Evolutionary conservation across 306 rosid genomes (phyloP).

Genomic region (Rubus parviflorus): DNA sequence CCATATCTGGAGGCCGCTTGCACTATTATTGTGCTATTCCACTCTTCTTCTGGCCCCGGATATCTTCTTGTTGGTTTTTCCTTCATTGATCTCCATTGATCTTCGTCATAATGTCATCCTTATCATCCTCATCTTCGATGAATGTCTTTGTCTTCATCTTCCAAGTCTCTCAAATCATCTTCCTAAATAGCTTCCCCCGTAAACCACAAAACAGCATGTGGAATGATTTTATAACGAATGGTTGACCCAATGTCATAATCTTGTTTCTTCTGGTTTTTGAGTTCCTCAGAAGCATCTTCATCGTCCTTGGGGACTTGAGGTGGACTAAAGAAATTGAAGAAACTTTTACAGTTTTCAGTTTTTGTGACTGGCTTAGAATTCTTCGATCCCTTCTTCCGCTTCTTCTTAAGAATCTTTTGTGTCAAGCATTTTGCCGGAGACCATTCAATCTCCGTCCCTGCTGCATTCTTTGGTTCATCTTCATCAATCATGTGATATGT

Average conservation of each 20-base stretch:
- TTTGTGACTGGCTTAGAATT: neutral
- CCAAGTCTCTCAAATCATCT: neutral
- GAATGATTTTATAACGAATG: neutral
- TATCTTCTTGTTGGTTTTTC: no score
- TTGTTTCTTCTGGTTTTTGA: neutral
- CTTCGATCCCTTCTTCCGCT: neutral
- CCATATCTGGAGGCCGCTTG: no score
- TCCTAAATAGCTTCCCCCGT: neutral
- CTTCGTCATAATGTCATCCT: no score
- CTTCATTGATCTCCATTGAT: no score
- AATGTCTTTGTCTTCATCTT: neutral
- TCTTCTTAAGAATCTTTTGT: neutral
- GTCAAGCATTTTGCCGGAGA: neutral
- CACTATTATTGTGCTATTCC: no score
- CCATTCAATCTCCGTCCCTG: neutral
- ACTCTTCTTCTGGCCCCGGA: no score
- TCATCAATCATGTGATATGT: constrained; percentile 76
- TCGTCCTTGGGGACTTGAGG: neutral
- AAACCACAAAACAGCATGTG: neutral
- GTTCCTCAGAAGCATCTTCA: neutral
- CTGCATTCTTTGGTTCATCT: neutral
- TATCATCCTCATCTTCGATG: no score
- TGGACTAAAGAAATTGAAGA: neutral
- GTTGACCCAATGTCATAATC: neutral
- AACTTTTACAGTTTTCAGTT: neutral